Evolutionary conservation across 164 flowering plant species (phyloP).

Genomic region (Aristolochia fimbriata): DNA sequence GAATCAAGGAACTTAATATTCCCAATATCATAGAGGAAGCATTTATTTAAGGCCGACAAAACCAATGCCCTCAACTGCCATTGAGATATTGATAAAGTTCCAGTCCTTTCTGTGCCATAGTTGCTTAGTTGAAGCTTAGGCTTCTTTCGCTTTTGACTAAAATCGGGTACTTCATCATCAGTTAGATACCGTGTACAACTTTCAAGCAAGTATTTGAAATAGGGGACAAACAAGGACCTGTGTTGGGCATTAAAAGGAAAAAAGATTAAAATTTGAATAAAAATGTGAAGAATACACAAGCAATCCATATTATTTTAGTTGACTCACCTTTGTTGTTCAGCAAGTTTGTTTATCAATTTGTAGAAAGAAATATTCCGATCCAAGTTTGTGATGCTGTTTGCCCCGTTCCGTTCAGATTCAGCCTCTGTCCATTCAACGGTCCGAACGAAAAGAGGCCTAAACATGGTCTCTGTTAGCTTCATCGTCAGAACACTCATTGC

Average conservation of each 20-base stretch:
- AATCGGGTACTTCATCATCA: slow-evolving; percentile 25
- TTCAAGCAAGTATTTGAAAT: slow-evolving; percentile 72
- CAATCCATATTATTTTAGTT: not conserved
- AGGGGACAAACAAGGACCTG: slow-evolving; percentile 93
- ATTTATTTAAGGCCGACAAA: slow-evolving; percentile 67
- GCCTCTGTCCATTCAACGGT: slow-evolving; percentile 87
- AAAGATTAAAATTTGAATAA: not conserved
- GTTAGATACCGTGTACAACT: slow-evolving; percentile 45
- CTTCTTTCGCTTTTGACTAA: slow-evolving; percentile 59
- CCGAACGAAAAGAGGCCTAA: slow-evolving; percentile 71
- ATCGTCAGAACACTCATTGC: slow-evolving; percentile 54
- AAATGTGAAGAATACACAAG: not conserved
- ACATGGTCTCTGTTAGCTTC: slow-evolving; percentile 85
- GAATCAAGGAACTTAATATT: slow-evolving; percentile 68
- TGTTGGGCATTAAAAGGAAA: slow-evolving; percentile 4
- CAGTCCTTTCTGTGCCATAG: slow-evolving; percentile 11
- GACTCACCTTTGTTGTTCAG: slow-evolving; percentile 68
- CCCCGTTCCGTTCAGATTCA: slow-evolving; percentile 25
- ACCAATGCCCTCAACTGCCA: slow-evolving; percentile 83
- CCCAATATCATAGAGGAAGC: slow-evolving; percentile 80
- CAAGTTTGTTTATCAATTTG: slow-evolving; percentile 63
- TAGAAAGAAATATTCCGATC: slow-evolving; percentile 62
- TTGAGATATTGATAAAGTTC: slow-evolving; percentile 21
- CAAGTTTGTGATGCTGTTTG: slow-evolving; percentile 15
- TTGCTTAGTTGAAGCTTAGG: slow-evolving; percentile 36